phyloP scores from a whole-genome alignment of 495 filamentous ascomycete species.

The Xylaria venustula region DNA sequence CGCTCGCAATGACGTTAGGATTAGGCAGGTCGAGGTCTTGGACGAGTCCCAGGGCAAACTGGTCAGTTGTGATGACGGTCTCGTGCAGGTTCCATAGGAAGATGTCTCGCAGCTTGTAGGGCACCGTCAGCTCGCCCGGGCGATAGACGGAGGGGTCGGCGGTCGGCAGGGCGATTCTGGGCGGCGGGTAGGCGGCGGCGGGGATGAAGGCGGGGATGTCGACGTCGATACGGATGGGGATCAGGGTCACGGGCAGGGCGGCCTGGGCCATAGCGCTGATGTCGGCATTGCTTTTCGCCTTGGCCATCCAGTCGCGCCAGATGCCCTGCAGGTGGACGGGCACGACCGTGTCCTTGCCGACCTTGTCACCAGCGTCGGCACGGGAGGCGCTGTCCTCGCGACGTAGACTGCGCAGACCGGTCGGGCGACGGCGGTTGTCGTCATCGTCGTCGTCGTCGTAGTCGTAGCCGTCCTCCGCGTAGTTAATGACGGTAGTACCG shows the following conservation, averaged over 20 bases:
- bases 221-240: slow-evolving; percentile 94
- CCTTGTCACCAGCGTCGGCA: slow-evolving; percentile 64
- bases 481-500: slow-evolving; percentile 93
- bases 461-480: slow-evolving; percentile 92
- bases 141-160: slow-evolving; percentile 65
- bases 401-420: slow-evolving; percentile 77
- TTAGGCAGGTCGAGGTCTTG: slow-evolving; percentile 93
- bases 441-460: slow-evolving; percentile 93
- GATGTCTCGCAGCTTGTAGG: slow-evolving; percentile 84
- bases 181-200: slow-evolving; percentile 66
- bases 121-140: slow-evolving; percentile 70
- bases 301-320: slow-evolving; percentile 93
- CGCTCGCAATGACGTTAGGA: slow-evolving; percentile 58
- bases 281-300: slow-evolving; percentile 63
- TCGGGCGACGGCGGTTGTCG: slow-evolving; percentile 71
- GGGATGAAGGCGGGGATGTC: slow-evolving; percentile 82
- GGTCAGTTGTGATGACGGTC: slow-evolving; percentile 87
- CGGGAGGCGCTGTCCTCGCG: slow-evolving; percentile 67
- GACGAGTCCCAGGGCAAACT: slow-evolving; percentile 86
- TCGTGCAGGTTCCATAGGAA: slow-evolving; percentile 99
- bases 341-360: slow-evolving; percentile 76
- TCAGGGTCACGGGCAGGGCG: slow-evolving; percentile 80
- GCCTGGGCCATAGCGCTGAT: slow-evolving; percentile 80
- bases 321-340: slow-evolving; percentile 87
- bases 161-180: slow-evolving; percentile 48